These are phyloP conservation scores for Puccinia horiana DNA, from an alignment of 1,284 basidiomycete species.

Conservation along the genomic window DNA sequence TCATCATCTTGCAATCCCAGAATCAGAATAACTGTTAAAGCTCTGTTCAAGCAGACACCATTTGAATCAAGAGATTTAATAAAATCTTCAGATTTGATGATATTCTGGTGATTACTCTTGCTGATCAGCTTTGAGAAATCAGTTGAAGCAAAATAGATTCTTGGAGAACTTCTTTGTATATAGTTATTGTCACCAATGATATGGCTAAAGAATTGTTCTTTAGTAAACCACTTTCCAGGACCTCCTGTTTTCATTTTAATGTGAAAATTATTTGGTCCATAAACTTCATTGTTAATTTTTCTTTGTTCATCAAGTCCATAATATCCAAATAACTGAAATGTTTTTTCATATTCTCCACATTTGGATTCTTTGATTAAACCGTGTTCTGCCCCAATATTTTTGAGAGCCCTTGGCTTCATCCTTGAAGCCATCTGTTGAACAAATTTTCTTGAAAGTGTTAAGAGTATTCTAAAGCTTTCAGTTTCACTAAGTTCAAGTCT, in stretches of 20 bases:
- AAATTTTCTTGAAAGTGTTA: not conserved
- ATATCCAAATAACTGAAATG: not conserved
- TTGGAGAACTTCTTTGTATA: not conserved
- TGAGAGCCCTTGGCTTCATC: no score
- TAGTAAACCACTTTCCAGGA: not conserved
- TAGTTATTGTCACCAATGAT: no score
- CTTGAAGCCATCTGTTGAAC: not conserved
- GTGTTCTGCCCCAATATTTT: not conserved
- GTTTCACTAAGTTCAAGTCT: not conserved
- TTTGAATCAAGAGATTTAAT: not conserved
- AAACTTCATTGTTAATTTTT: not conserved
- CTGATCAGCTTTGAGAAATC: not conserved
- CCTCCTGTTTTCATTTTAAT: not conserved
- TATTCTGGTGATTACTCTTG: not conserved
- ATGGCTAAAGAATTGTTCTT: no score
- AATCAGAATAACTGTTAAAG: not conserved
- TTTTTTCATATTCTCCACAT: slow-evolving; percentile 6
- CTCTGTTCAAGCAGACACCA: not conserved
- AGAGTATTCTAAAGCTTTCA: not conserved
- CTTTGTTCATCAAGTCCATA: not conserved
- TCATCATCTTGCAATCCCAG: not conserved
- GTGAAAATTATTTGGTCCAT: not conserved
- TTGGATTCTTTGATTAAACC: not conserved
- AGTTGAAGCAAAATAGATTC: not conserved
- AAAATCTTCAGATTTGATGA: not conserved